Evolutionary conservation across 2,329 filamentous ascomycete genomes (phyloP).

Genomic region (Lachnellula subtilissima): DNA sequence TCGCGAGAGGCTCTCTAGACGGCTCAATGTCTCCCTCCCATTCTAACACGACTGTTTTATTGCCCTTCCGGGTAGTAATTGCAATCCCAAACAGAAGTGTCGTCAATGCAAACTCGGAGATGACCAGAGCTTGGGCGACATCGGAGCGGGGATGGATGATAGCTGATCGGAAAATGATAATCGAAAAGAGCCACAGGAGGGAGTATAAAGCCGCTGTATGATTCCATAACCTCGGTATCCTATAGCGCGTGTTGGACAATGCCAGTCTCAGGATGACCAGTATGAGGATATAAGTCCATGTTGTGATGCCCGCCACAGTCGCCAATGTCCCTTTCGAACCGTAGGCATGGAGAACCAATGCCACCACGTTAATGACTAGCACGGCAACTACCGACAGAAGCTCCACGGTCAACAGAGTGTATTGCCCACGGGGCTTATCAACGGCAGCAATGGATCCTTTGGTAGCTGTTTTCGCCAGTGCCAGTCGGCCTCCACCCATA

Average conservation of each 20-base stretch:
- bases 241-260: conserved; percentile 60
- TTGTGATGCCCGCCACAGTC: conserved; percentile 61
- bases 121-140: conserved; percentile 58
- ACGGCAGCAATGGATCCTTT: conserved; percentile 63
- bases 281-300: conserved; percentile 76
- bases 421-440: conserved; percentile 70
- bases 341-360: conserved; percentile 57
- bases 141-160: conserved; percentile 70
- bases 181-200: conserved; percentile 71
- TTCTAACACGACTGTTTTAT: conserved; percentile 81
- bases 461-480: conserved; percentile 56
- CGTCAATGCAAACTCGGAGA: conserved; percentile 69
- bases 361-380: conserved; percentile 62
- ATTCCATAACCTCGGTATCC: conserved; percentile 76
- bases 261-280: conserved; percentile 69
- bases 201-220: conserved; percentile 85
- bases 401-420: conserved; percentile 67
- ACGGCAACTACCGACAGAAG: conserved; percentile 68
- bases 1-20: conserved; percentile 80
- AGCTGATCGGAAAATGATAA: conserved; percentile 78
- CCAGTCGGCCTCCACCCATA: conserved; percentile 52
- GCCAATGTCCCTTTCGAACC: conserved; percentile 53
- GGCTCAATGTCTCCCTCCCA: conserved; percentile 87
- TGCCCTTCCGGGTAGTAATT: conserved; percentile 81
- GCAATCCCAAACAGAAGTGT: conserved; percentile 72